Percentiles rank a stretch among this genome's conserved stretches.
These are phyloP conservation scores for Diaporthe humulicola DNA, from an alignment of 2,329 filamentous ascomycete species.

Conservation along the genomic window DNA sequence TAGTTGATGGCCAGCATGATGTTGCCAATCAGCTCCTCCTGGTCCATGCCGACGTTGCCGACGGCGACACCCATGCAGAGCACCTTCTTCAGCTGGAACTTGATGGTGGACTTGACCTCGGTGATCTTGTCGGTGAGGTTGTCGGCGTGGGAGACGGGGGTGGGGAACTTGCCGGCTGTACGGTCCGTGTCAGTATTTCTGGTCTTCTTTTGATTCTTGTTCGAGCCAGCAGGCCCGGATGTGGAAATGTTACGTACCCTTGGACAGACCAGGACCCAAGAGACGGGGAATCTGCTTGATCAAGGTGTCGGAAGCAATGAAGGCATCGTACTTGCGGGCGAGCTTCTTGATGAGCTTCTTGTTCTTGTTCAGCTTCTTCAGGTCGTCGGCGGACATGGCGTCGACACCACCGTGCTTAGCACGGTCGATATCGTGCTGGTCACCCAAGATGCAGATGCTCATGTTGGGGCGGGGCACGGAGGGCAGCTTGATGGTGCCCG, in stretches of 20 bases:
- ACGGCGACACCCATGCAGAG: constrained; percentile 99
- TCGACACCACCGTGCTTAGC: constrained; percentile 99
- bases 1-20: constrained; percentile 99
- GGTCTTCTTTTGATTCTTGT: neutral
- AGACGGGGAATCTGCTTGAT: constrained; percentile 99
- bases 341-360: constrained; percentile 99
- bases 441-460: constrained; percentile 82
- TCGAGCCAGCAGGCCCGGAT: neutral
- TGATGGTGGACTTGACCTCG: constrained; percentile 99
- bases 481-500: constrained; percentile 96
- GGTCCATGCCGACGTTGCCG: constrained; percentile 96
- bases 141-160: constrained; percentile 96
- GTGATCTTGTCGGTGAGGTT: constrained; percentile 95
- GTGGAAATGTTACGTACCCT: constrained; percentile 75
- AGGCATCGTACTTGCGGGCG: constrained; percentile 99
- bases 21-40: constrained; percentile 97
- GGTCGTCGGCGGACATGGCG: constrained; percentile 97
- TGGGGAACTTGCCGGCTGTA: constrained; percentile 98
- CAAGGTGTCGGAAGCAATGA: constrained; percentile 94
- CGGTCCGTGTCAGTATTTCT: neutral
- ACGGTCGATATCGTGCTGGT: constrained; percentile 98
- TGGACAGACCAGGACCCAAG: constrained; percentile 97
- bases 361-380: constrained; percentile 99
- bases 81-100: constrained; percentile 99
- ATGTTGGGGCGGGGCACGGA: constrained; percentile 92